A percentile compares a stretch with the other conserved stretches of the same genome.
Conservation (phyloP, 768 basidiomycete genomes). For the Rickenella mellea region DNA sequence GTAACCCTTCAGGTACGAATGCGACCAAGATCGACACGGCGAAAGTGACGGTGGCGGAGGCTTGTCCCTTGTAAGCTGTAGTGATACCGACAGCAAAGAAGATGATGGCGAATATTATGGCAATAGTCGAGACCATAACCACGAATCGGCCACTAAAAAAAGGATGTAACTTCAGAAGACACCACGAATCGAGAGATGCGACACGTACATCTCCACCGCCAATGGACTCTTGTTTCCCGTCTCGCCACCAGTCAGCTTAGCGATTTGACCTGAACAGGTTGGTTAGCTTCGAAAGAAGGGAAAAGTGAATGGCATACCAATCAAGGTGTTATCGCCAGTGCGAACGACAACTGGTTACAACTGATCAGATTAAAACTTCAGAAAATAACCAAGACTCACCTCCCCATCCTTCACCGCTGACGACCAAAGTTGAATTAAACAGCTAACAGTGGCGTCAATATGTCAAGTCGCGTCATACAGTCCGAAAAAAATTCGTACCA, state of each 20-base stretch:
- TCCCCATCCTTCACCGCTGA: slow-evolving; percentile 68
- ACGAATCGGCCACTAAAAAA: slow-evolving; percentile 45
- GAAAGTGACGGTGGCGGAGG: slow-evolving; percentile 50
- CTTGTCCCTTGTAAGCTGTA: slow-evolving; percentile 56
- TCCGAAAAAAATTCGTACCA: slow-evolving; percentile 27
- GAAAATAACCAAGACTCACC: slow-evolving; percentile 25
- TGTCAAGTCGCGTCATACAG: neutral
- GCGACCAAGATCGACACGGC: slow-evolving; percentile 54
- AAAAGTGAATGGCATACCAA: slow-evolving; percentile 28
- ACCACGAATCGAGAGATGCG: neutral
- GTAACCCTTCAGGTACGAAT: slow-evolving; percentile 54
- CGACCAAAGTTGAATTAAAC: slow-evolving; percentile 62
- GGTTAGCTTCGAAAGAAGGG: neutral
- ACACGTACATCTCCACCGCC: slow-evolving; percentile 50
- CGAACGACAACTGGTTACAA: slow-evolving; percentile 44
- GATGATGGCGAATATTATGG: slow-evolving; percentile 49
- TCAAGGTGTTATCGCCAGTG: slow-evolving; percentile 58
- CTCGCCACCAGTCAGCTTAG: slow-evolving; percentile 54
- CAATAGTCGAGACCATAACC: slow-evolving; percentile 49
- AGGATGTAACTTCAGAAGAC: slow-evolving; percentile 2
- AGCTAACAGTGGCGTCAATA: slow-evolving; percentile 26
- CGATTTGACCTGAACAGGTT: slow-evolving; percentile 48
- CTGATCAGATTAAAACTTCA: neutral
- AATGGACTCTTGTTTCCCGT: slow-evolving; percentile 56
- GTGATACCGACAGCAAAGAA: slow-evolving; percentile 61